Evolutionary conservation across 225 moss, liverwort and hornwort genomes (phyloP), one percentile per base, ranked within the genome.

Genomic region (Asterella californica): DNA sequence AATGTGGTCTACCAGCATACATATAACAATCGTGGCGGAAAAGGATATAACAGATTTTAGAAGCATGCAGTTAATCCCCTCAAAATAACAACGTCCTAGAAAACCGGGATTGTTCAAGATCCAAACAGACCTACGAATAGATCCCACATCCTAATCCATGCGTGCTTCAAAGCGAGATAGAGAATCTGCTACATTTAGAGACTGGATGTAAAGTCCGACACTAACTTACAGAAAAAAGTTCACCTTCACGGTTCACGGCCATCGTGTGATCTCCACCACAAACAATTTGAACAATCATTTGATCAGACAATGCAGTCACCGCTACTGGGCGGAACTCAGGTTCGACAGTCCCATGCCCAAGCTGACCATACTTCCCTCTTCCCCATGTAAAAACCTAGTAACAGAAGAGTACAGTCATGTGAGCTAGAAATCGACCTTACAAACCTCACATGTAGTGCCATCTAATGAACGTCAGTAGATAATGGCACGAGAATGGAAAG

Each of bases 221-320:
- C 48, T 78, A 75, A 83, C 92, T 88, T 88, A 92, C 92, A 83
- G 82, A 76, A 81, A 90, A 91, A 78, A 93, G 81, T 77, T 84
- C 88, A 77, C 91, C 89, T 81, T 86, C 86, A 24, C 80, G 79
- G 76, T 84, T 90, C 61, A 91, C 69, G 12, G 90, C 90, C 78
- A 93, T 76, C 68, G 88, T 90, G 79, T 93, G 93, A 88, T 93
- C 90, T 80, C 93, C 93, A 36, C 93, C 93, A 78, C 93, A 93
- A 73, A 90, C 83, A 61, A 93, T 77, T 81, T 93, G 93, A 74
- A 81, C 78, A 61, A 93, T 81, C 64, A 82, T 75, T 54, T 90
- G 87, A 83, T 89, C 88, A 25, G 84, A 81, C 77, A 91, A 85
- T 14, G 93, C 82, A 42, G 80, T 87, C 30, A 93, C 93, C 74